These are phyloP conservation scores for Novymonas esmeraldas DNA, from an alignment of 208 protist genomes.

Conservation along the genomic window DNA sequence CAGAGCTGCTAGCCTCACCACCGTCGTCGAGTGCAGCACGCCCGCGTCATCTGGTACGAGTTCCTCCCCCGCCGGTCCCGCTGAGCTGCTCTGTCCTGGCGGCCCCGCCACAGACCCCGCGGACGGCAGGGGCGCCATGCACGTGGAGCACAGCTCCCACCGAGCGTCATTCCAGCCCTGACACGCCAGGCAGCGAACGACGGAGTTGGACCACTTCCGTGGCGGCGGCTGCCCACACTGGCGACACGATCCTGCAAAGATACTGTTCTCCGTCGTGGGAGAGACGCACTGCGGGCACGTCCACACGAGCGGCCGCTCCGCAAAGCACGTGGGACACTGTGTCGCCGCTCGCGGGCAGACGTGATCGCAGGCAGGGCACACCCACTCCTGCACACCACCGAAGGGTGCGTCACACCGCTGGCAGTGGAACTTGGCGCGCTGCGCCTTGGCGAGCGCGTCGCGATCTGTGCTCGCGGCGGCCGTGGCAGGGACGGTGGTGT, in stretches of 20 bases:
- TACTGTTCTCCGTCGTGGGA: constrained; percentile 31
- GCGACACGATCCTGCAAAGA: constrained; percentile 49
- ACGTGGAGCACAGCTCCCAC: constrained; percentile 82
- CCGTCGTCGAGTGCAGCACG: constrained; percentile 3
- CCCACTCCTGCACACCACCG: constrained; percentile 67
- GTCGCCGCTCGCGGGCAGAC: constrained; percentile 62
- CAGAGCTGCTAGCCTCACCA: background rate
- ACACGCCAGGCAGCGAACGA: constrained; percentile 52
- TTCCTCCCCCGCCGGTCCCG: background rate
- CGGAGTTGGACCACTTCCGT: constrained; percentile 35
- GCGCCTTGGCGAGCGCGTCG: background rate
- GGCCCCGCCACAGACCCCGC: no score
- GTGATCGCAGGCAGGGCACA: constrained; percentile 62
- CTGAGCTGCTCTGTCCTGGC: background rate
- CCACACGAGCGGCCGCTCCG: constrained; percentile 53
- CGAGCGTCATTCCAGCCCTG: constrained; percentile 66
- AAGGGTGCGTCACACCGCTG: constrained; percentile 47
- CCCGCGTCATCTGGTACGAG: background rate
- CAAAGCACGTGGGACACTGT: constrained; percentile 72
- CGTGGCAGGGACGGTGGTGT: background rate
- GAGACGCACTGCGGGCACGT: constrained; percentile 47
- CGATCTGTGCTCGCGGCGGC: background rate
- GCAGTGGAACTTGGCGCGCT: constrained; percentile 69
- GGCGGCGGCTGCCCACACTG: constrained; percentile 36
- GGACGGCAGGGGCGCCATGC: constrained; percentile 35